Conservation (phyloP, 2,329 filamentous ascomycete species). For the Phaeosphaeriaceae sp. region DNA sequence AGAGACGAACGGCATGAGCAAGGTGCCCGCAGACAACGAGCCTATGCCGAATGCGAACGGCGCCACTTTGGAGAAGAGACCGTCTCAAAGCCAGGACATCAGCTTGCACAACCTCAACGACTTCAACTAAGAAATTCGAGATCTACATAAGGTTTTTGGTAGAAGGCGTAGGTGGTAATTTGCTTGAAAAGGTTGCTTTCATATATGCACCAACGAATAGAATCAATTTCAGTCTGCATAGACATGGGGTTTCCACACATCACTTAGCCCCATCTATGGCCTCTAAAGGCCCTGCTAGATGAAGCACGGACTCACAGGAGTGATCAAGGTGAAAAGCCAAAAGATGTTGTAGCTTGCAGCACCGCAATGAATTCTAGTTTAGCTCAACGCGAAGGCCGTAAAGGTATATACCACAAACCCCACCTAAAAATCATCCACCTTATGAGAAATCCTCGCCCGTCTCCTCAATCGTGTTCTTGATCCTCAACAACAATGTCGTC, state of each 20-base stretch:
- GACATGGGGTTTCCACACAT: not conserved
- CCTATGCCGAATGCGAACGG: constrained; percentile 21
- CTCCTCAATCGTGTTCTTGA: constrained; percentile 85
- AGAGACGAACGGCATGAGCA: constrained; percentile 28
- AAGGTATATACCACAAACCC: not conserved
- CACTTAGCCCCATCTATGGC: not conserved
- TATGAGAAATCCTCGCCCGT: constrained; percentile 74
- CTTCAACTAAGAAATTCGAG: constrained; percentile 27
- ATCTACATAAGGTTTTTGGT: not conserved
- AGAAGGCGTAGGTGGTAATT: not conserved
- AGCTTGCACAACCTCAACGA: constrained; percentile 66
- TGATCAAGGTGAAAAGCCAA: not conserved
- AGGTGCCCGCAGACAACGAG: constrained; percentile 19
- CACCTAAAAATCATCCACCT: not conserved
- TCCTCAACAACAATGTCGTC: constrained; percentile 80
- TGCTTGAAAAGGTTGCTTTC: not conserved
- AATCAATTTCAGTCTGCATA: not conserved
- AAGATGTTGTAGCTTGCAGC: not conserved
- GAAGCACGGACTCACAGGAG: no score
- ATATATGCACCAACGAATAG: not conserved
- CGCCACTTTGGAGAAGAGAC: constrained; percentile 31
- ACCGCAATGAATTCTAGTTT: not conserved
- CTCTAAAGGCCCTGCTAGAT: no score
- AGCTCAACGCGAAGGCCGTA: not conserved
- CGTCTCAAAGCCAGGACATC: constrained; percentile 63